These are phyloP conservation scores for Fomes fomentarius DNA, from an alignment of 1,284 basidiomycete species.

Conservation along the genomic window DNA sequence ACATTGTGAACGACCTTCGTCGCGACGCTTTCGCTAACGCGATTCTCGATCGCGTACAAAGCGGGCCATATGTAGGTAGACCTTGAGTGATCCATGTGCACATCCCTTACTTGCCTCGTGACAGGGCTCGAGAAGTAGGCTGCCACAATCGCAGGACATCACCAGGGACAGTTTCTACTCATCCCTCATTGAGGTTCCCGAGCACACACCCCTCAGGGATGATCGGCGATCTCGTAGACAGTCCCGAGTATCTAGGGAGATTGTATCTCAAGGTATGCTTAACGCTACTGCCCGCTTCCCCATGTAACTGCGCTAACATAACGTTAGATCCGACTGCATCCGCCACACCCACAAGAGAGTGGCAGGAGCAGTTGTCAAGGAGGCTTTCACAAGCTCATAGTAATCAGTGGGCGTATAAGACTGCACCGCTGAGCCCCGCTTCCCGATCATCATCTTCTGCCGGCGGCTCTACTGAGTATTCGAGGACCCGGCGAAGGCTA, in stretches of 20 bases:
- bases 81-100: neutral
- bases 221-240: slow-evolving; percentile 69
- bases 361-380: slow-evolving; percentile 72
- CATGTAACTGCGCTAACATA: too few species aligned
- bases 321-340: slow-evolving; percentile 64
- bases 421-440: slow-evolving; percentile 16
- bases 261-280: slow-evolving; percentile 73
- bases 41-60: slow-evolving; percentile 72
- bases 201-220: slow-evolving; percentile 50
- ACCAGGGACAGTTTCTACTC: slow-evolving; percentile 71
- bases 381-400: slow-evolving; percentile 44
- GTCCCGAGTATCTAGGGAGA: slow-evolving; percentile 74
- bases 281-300: too few species aligned
- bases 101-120: neutral
- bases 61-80: slow-evolving; percentile 68
- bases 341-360: slow-evolving; percentile 70
- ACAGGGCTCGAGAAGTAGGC: slow-evolving; percentile 66
- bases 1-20: slow-evolving; percentile 68
- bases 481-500: slow-evolving; percentile 26
- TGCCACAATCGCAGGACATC: slow-evolving; percentile 47
- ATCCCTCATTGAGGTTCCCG: slow-evolving; percentile 66
- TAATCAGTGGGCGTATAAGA: slow-evolving; percentile 8
- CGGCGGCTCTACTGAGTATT: slow-evolving; percentile 9
- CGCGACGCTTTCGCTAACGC: slow-evolving; percentile 73
- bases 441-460: slow-evolving; percentile 23